phyloP scores from a whole-genome alignment of 2,329 filamentous ascomycete genomes.

The Dichotomopilus funicola region DNA sequence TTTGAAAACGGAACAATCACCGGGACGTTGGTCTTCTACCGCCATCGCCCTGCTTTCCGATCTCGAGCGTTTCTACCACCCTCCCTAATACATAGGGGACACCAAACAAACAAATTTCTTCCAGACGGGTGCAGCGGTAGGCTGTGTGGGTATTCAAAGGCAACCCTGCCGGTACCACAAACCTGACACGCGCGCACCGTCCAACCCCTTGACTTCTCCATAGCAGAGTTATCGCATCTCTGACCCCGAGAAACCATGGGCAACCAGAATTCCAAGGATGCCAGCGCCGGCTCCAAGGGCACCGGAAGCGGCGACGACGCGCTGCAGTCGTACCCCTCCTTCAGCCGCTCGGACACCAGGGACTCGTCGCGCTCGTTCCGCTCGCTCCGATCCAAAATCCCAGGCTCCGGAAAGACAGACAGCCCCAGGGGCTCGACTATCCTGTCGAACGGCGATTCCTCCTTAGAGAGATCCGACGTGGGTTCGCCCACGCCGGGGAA shows the following conservation, averaged over 20 bases:
- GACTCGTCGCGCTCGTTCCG: constrained; percentile 84
- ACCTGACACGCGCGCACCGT: constrained; percentile 31
- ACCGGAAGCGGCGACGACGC: constrained; percentile 46
- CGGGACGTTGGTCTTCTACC: constrained; percentile 39
- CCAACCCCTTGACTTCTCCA: constrained; percentile 25
- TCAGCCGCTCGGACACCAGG: constrained; percentile 86
- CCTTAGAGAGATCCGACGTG: constrained; percentile 61
- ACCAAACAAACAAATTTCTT: constrained; percentile 21
- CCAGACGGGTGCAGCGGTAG: constrained; percentile 33
- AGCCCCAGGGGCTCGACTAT: constrained; percentile 74
- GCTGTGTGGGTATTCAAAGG: constrained; percentile 30
- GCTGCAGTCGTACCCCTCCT: constrained; percentile 82
- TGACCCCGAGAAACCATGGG: constrained; percentile 51
- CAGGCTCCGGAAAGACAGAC: constrained; percentile 63
- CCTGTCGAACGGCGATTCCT: constrained; percentile 53
- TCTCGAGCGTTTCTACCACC: constrained; percentile 46
- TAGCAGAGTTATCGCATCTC: constrained; percentile 20
- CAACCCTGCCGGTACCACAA: constrained; percentile 28
- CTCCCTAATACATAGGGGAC: constrained; percentile 39
- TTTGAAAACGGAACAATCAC: constrained; percentile 45
- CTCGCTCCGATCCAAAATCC: constrained; percentile 83
- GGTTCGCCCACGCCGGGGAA: constrained; percentile 67
- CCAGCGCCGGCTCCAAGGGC: constrained; percentile 45
- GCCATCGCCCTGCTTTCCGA: constrained; percentile 41
- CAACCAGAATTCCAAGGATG: constrained; percentile 64